Evolutionary conservation across 768 basidiomycete species (phyloP), one percentile per base, ranked within the genome.

Genomic region (Pulveroboletus sp.): DNA sequence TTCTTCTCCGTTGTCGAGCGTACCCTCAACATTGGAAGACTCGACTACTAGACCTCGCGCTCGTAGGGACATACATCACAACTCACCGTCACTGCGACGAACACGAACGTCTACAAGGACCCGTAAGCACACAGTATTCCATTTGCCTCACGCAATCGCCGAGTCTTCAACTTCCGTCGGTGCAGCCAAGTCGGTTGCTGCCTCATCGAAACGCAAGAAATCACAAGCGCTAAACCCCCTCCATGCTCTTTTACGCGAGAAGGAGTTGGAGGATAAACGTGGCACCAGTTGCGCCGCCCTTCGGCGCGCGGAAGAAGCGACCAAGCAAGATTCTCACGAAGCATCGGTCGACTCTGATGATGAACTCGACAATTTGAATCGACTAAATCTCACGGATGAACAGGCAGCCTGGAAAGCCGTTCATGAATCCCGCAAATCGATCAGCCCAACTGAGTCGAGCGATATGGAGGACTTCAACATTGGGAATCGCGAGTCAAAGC

Each of bases 231-330:
- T n/a, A 27, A 78, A 82, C 53, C 83, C 85, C 10, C 70, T 86
- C 19, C 74, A 73, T 42, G 73, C 68, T 2, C 73, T 85, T 26
- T 61, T 84, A 32, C 77, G 73, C 53, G 82, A 83, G 63, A 83
- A 81, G 59, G 52, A 55, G 16, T 36, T 58, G 22, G 57, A 59
- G 37, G 55, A 68, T 6, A 63, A 55, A 35, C 68, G 55, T 19
- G 67, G 68, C 13, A 69, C 71, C 23, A 74, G 73, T 36, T 63
- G 40, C 13, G 65, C 72, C 8, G 78, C 74, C 8, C 59, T 79
- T 45, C 69, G 63, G 51, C 73, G 62, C 13, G 82, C 80, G 13
- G 79, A 81, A 54, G 64, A 59, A 35, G 69, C 70, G 12, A 49
- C 73, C 4, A 63, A 57, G 31, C 64, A 68, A 43, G 71, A 61